Percentiles rank a stretch among this genome's conserved stretches.
phyloP scores from a whole-genome alignment of 371 early-diverging fungal genomes.

The Amoeboaphelidium occidentale region DNA sequence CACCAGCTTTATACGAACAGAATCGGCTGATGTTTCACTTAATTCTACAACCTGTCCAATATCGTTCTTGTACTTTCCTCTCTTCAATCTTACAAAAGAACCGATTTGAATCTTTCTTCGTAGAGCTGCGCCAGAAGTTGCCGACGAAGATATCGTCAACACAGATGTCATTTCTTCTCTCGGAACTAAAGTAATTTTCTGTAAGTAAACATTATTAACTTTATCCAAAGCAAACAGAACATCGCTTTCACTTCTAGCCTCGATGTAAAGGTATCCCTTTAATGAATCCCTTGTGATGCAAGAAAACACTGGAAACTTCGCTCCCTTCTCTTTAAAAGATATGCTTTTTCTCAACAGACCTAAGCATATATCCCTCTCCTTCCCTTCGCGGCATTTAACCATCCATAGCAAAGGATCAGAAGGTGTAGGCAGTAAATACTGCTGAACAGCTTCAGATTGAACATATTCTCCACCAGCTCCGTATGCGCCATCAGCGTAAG shows the following conservation, averaged over 20 bases:
- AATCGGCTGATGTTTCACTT: conserved; percentile 33
- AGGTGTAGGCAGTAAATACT: conserved; percentile 56
- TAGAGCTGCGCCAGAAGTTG: conserved; percentile 26
- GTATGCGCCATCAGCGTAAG: neutral
- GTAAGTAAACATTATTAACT: conserved; percentile 42
- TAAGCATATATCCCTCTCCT: conserved; percentile 64
- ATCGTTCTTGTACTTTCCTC: conserved; percentile 90
- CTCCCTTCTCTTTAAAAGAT: conserved; percentile 28
- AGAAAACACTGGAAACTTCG: conserved; percentile 42
- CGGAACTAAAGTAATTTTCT: conserved; percentile 63
- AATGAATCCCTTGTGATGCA: conserved; percentile 67
- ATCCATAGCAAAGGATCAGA: conserved; percentile 85
- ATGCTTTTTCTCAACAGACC: conserved; percentile 53
- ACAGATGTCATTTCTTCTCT: conserved; percentile 88
- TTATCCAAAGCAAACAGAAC: conserved; percentile 50
- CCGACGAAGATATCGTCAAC: conserved; percentile 36
- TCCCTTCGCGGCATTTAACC: conserved; percentile 66
- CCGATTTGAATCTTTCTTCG: no score
- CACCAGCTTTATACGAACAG: conserved; percentile 54
- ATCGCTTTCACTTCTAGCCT: conserved; percentile 59
- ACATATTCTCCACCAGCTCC: conserved; percentile 5
- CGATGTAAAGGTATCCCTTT: conserved; percentile 89
- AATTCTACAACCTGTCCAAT: conserved; percentile 44
- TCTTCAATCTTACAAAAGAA: conserved; percentile 76
- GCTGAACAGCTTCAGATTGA: conserved; percentile 28